These are phyloP conservation scores for Chloranthus sessilifolius DNA, from an alignment of 164 flowering plant species.

Conservation along the genomic window DNA sequence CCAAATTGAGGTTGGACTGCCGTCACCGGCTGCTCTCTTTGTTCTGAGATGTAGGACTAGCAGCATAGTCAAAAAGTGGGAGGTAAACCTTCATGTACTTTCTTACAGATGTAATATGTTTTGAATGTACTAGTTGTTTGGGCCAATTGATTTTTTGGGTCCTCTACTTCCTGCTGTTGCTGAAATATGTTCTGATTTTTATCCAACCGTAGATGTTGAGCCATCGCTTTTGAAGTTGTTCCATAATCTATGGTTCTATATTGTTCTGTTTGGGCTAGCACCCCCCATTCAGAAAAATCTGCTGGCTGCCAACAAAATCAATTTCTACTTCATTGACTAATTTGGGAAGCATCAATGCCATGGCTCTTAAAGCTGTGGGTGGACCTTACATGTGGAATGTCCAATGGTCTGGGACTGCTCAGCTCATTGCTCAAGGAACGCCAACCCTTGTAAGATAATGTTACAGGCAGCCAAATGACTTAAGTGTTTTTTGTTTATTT, in stretches of 20 bases:
- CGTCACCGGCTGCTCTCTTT: too few relatives aligned
- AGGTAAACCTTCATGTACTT: too few relatives aligned
- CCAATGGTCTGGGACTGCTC: conserved; percentile 85
- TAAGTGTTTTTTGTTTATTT: too few relatives aligned
- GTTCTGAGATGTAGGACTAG: too few relatives aligned
- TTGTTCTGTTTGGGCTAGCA: conserved; percentile 95
- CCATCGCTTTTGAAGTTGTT: conserved; percentile 93
- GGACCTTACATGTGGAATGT: conserved; percentile 98
- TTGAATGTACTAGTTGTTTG: too few relatives aligned
- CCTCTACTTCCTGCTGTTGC: conserved; percentile 99
- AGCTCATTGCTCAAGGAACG: conserved; percentile 90
- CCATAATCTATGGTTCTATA: conserved; percentile 96
- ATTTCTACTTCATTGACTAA: conserved; percentile 59
- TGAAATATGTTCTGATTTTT: conserved; percentile 96
- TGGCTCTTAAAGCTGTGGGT: conserved; percentile 85
- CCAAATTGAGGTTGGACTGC: too few relatives aligned
- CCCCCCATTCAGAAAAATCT: conserved; percentile 78
- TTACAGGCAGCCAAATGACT: background rate
- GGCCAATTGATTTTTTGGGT: conserved; percentile 98
- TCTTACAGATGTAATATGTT: too few relatives aligned
- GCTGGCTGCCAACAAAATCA: conserved; percentile 46
- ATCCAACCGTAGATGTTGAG: conserved; percentile 73
- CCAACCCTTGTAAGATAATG: conserved; percentile 90
- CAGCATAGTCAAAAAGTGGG: too few relatives aligned
- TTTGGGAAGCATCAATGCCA: conserved; percentile 66